A percentile compares a stretch with the other conserved stretches of the same genome.
phyloP scores from a whole-genome alignment of 768 basidiomycete genomes.

The Pulveroboletus sp. region DNA sequence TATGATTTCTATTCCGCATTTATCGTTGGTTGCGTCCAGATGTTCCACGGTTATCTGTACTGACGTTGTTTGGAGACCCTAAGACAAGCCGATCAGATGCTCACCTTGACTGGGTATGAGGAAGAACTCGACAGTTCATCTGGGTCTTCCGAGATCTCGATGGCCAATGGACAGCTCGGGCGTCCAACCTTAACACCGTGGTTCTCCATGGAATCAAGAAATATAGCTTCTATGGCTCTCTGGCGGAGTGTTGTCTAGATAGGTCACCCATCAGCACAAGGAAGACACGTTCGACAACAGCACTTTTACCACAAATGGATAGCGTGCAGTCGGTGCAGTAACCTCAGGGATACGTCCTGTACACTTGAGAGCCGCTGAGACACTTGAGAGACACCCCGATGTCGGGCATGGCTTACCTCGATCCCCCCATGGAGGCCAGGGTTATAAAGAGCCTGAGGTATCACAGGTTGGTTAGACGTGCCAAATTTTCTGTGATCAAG shows the following conservation, averaged over 20 bases:
- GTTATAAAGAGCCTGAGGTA: constrained; percentile 73
- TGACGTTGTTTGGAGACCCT: too few species aligned
- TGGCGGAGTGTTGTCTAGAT: constrained; percentile 36
- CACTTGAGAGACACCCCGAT: neutral
- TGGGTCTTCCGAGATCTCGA: constrained; percentile 36
- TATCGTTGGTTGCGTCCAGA: constrained; percentile 27
- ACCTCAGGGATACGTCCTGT: constrained; percentile 63
- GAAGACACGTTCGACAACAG: neutral
- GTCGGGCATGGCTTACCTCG: constrained; percentile 37
- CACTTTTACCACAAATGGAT: constrained; percentile 60
- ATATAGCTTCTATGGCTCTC: constrained; percentile 41
- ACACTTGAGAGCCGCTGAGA: constrained; percentile 37
- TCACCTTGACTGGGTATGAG: constrained; percentile 33
- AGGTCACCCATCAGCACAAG: neutral
- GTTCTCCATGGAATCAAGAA: constrained; percentile 37
- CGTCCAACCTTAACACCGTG: constrained; percentile 37
- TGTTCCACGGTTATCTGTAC: constrained; percentile 25
- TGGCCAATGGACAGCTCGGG: constrained; percentile 28
- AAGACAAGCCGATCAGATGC: neutral
- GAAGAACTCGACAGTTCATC: constrained; percentile 32
- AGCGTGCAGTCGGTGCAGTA: constrained; percentile 59
- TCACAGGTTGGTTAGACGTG: neutral
- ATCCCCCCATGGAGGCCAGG: constrained; percentile 60
- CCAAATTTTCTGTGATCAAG: neutral
- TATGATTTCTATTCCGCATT: constrained; percentile 29